phyloP scores from a whole-genome alignment of 148 eudicot genomes.

The Rhododendron ferrugineum region DNA sequence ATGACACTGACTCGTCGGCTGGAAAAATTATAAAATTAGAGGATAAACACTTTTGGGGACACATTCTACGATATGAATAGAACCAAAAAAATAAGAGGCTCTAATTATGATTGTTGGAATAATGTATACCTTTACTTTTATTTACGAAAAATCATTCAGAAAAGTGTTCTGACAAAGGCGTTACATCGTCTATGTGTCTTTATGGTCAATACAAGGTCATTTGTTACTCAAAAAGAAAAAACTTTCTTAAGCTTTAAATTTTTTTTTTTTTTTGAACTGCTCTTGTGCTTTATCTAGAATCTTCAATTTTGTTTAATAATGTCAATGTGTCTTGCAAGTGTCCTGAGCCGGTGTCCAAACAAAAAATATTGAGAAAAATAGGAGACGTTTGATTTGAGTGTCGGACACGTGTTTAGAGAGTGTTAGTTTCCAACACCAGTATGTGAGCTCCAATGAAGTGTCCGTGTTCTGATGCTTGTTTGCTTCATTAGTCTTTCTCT shows the following conservation, averaged over 20 bases:
- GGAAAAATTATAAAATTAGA: not conserved
- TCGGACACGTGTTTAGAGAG: no score
- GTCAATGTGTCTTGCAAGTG: no score
- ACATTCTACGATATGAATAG: no score
- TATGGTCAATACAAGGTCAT: not conserved
- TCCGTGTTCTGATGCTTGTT: not conserved
- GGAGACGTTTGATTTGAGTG: no score
- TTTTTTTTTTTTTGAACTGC: no score
- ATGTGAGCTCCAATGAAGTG: no score
- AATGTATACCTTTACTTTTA: not conserved
- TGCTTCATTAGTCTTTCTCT: not conserved
- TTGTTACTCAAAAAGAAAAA: not conserved
- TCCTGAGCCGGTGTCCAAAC: no score
- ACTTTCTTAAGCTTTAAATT: no score
- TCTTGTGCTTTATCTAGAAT: not conserved
- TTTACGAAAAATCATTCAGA: not conserved
- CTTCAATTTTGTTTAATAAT: no score
- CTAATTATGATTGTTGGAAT: no score
- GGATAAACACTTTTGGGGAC: not conserved
- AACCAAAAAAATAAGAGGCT: not conserved
- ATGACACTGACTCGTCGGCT: not conserved
- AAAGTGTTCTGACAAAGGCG: not conserved
- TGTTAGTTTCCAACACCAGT: no score
- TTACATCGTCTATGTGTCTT: not conserved
- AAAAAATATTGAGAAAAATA: no score